These are phyloP conservation scores for Ogataea minuta DNA, from an alignment of 805 yeast species.

Conservation along the genomic window DNA sequence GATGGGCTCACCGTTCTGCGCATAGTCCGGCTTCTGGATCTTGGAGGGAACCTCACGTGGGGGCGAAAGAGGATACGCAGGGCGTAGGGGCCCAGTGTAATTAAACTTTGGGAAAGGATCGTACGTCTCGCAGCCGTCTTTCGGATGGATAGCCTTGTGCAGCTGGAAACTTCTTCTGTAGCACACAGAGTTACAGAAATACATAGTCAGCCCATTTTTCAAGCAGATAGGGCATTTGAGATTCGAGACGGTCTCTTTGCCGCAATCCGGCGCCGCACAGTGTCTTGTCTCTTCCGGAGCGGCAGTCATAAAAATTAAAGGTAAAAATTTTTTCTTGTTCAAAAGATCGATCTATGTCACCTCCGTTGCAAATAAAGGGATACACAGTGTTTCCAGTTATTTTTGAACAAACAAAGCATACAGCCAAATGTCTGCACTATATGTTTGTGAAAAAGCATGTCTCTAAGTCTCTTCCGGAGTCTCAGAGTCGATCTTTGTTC, in stretches of 20 bases:
- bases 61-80: constrained; percentile 78
- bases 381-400: constrained; percentile 50
- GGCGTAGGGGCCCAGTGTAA: constrained; percentile 73
- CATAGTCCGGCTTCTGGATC: constrained; percentile 80
- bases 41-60: constrained; percentile 68
- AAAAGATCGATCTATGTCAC: constrained; percentile 9
- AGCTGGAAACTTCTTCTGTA: constrained; percentile 67
- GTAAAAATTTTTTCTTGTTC: constrained; percentile 1
- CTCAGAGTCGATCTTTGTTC: constrained; percentile 61
- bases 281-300: constrained; percentile 15
- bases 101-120: constrained; percentile 84
- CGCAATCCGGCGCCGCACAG: constrained; percentile 84
- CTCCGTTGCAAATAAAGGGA: constrained; percentile 46
- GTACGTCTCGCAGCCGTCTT: constrained; percentile 57
- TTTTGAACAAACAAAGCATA: constrained; percentile 34
- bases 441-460: constrained; percentile 66
- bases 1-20: constrained; percentile 72
- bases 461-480: constrained; percentile 39
- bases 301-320: constrained; percentile 13
- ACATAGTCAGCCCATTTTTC: constrained; percentile 58
- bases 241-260: constrained; percentile 69
- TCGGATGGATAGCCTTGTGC: constrained; percentile 75
- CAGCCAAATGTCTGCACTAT: constrained; percentile 45
- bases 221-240: constrained; percentile 92
- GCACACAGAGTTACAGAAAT: constrained; percentile 83